Base-by-base conservation (phyloP, 495 filamentous ascomycete species). In the Niebla homalea region DNA sequence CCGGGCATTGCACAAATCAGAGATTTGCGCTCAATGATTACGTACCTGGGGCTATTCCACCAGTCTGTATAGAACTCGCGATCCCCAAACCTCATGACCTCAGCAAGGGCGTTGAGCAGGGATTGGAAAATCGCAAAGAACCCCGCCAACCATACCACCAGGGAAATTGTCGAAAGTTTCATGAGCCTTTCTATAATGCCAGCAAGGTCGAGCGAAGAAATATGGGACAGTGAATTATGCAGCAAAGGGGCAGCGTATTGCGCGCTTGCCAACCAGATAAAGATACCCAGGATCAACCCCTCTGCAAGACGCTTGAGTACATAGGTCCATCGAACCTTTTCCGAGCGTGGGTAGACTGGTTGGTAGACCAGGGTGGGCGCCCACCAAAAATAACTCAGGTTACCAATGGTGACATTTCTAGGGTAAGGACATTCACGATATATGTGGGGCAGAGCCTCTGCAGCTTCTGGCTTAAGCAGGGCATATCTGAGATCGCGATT, bases 51-150 rank as follows among this genome's bases (percentile, higher is more conserved):
- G 40, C 81, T 87, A 60, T 98, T 98, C 92, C 90, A 98, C 92
- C 92, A 98, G 51, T 92, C 87, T 1, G 84, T 81, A 63, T 98
- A 98, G 63, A 97, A 98, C 42, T 90, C 83, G 16, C 92, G 78
- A 65, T 98, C 92, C 8, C 80, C 92, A 56, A 98, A 98, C 35
- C 72, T 71, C 71, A 87, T 87, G 6, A 95, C 69, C 65, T 98
- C 92, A 1, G 92, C 89, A 46, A 98, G 65, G 1, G 87, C 87
- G 60, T 98, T 98, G 16, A 98, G 68, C 36, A 81, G 75, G 4
- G 80, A 83, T 60, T 98, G 92, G 67, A 98, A 98, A 15, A 96
- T 67, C 1, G 90, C 90, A 59, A 95, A 97, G 73, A 98, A 97
- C 1, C 92, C 90, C 3, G 87, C 87, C 2, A 98, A 79, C 92